Evolutionary conservation across 140 eudicot species (phyloP).

Genomic region (Senecio squalidus): DNA sequence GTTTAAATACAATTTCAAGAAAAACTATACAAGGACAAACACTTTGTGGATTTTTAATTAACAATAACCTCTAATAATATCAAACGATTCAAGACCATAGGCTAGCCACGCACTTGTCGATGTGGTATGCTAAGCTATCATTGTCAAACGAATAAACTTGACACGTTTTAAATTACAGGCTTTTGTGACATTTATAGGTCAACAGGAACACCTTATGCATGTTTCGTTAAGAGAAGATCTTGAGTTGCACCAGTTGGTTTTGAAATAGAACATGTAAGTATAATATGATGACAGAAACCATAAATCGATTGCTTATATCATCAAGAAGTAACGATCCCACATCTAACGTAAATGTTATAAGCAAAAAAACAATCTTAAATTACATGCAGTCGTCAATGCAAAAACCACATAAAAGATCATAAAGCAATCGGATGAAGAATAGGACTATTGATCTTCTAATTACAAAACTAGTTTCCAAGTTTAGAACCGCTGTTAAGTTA

Average conservation of each 20-base stretch:
- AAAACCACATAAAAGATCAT: neutral
- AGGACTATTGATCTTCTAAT: constrained; percentile 12
- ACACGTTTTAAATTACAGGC: neutral
- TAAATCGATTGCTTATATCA: neutral
- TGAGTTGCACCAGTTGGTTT: neutral
- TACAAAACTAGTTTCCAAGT: constrained; percentile 17
- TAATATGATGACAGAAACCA: neutral
- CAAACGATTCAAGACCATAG: neutral
- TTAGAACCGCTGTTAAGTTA: constrained; percentile 1
- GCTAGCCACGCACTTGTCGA: neutral
- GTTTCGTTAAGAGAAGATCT: no score
- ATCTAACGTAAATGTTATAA: no score
- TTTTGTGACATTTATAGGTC: neutral
- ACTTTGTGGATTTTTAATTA: neutral
- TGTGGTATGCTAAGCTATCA: neutral
- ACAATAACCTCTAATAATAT: neutral
- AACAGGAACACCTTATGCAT: neutral
- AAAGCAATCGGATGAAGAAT: constrained; percentile 8
- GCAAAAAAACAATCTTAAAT: neutral
- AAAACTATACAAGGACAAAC: no score
- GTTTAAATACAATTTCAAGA: no score
- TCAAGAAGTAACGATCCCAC: neutral
- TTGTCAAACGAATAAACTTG: neutral
- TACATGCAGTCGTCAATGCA: constrained; percentile 1
- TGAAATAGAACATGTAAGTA: neutral